Conservation (phyloP, 306 rosid species). For the Cucumis hystrix region DNA sequence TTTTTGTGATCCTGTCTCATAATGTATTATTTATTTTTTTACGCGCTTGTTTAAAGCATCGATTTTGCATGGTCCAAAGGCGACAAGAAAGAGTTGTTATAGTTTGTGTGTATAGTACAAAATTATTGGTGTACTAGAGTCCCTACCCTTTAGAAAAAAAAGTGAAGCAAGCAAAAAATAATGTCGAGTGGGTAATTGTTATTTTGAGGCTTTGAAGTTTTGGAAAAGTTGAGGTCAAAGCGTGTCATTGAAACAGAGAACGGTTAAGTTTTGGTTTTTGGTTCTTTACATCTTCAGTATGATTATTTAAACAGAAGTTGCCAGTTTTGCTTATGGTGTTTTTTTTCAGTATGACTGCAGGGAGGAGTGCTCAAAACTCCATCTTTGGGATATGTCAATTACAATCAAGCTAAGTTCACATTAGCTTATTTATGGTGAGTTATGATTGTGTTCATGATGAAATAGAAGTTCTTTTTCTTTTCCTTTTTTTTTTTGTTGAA, state of each 20-base stretch:
- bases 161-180: neutral
- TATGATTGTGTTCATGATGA: neutral
- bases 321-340: neutral
- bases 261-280: neutral
- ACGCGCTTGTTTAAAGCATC: conserved; percentile 3
- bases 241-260: neutral
- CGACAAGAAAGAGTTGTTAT: neutral
- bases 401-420: no score
- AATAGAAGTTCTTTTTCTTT: neutral
- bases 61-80: conserved; percentile 1
- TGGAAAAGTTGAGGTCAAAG: conserved; percentile 1
- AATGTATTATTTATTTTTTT: conserved; percentile 5
- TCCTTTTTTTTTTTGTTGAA: no score
- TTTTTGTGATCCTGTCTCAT: neutral
- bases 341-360: no score
- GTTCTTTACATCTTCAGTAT: neutral
- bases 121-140: neutral
- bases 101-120: conserved; percentile 1
- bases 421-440: no score
- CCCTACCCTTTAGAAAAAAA: neutral
- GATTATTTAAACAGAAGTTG: neutral
- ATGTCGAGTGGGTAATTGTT: neutral
- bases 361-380: no score
- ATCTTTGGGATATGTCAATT: no score
- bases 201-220: conserved; percentile 6